These are phyloP conservation scores for Eustoma russellianum DNA, from an alignment of 257 asterid species.

Conservation along the genomic window DNA sequence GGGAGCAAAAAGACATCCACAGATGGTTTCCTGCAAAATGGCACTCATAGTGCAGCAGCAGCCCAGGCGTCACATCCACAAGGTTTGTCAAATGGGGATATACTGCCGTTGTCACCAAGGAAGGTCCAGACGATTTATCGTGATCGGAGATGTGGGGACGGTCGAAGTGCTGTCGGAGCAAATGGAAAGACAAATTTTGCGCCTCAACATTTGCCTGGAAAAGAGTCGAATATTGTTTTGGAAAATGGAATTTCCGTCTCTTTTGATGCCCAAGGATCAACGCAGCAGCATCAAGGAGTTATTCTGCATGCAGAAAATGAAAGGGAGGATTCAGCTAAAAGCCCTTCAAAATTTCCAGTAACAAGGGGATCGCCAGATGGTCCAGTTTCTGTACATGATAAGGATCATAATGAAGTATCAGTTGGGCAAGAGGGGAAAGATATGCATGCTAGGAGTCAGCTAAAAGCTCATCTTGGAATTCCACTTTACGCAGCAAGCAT, in stretches of 20 bases:
- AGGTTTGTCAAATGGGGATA: constrained; percentile 52
- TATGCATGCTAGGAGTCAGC: constrained; percentile 41
- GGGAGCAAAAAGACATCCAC: constrained; percentile 33
- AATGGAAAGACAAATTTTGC: constrained; percentile 39
- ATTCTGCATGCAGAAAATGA: constrained; percentile 21
- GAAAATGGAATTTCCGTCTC: constrained; percentile 46
- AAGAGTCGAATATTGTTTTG: constrained; percentile 25
- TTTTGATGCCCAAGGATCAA: constrained; percentile 29
- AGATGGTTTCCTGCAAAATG: constrained; percentile 47
- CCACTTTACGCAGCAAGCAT: constrained; percentile 56
- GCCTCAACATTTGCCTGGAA: constrained; percentile 25
- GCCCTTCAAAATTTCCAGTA: constrained; percentile 24
- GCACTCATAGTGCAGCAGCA: constrained; percentile 31
- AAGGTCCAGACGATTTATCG: constrained; percentile 48
- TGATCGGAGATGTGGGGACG: constrained; percentile 53
- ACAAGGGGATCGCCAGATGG: constrained; percentile 29
- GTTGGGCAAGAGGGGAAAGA: constrained; percentile 33
- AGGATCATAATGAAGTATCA: constrained; percentile 25
- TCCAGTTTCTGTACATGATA: constrained; percentile 36
- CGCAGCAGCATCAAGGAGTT: constrained; percentile 40
- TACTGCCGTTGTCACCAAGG: constrained; percentile 53
- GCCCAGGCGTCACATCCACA: constrained; percentile 40
- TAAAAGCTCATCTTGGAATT: constrained; percentile 78
- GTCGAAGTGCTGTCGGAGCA: constrained; percentile 47
- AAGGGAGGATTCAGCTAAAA: constrained; percentile 19